Conservation (phyloP, 768 basidiomycete species). For the Amanita fuliginea region DNA sequence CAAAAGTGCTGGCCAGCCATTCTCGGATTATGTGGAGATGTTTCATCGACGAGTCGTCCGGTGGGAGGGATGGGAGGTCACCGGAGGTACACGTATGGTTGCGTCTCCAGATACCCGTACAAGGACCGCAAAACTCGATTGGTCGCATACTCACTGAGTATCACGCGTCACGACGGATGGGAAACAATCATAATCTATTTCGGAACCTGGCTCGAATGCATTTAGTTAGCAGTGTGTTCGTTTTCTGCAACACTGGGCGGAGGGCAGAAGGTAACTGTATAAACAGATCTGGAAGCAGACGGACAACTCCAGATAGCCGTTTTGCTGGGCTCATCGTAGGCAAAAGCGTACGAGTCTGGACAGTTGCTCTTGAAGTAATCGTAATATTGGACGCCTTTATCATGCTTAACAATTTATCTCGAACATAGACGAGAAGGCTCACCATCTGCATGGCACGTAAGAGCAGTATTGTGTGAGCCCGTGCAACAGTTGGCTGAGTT, state of each 20-base stretch:
- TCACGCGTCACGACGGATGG: too few species aligned
- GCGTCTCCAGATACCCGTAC: slow-evolving; percentile 51
- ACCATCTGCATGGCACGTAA: slow-evolving; percentile 43
- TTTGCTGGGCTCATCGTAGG: slow-evolving; percentile 40
- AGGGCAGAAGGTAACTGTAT: slow-evolving; percentile 41
- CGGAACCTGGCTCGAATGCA: too few species aligned
- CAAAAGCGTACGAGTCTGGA: slow-evolving; percentile 40
- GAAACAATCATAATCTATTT: too few species aligned
- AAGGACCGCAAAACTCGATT: too few species aligned
- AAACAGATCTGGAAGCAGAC: slow-evolving; percentile 27
- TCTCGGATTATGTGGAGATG: slow-evolving; percentile 59
- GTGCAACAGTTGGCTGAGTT: slow-evolving; percentile 60
- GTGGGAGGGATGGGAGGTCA: slow-evolving; percentile 43
- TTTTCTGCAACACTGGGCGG: too few species aligned
- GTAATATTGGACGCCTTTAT: slow-evolving; percentile 16
- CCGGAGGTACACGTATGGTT: slow-evolving; percentile 58
- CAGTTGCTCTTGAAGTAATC: slow-evolving; percentile 32
- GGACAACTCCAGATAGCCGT: slow-evolving; percentile 45
- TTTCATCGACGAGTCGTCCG: slow-evolving; percentile 35
- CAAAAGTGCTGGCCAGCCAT: slow-evolving; percentile 87
- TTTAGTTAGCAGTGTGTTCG: too few species aligned
- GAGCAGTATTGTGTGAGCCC: slow-evolving; percentile 37
- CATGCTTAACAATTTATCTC: background rate
- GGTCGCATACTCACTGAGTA: too few species aligned
- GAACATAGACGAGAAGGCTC: background rate